Evolutionary conservation across 176 grass and related monocot species (phyloP).

Genomic region (Oryza punctata): DNA sequence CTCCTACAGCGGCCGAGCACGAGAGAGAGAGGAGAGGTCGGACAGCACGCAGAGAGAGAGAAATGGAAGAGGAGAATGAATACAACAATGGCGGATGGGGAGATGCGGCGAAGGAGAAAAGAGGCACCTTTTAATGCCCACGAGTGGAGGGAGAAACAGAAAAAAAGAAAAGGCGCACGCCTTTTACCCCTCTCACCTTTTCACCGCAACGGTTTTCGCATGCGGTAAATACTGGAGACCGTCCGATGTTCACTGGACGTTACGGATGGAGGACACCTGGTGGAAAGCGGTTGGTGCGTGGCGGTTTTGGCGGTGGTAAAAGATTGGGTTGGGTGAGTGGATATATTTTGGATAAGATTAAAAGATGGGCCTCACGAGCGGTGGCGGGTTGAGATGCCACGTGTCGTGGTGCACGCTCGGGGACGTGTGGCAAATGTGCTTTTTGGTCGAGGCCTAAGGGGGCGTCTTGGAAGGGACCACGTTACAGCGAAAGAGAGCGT

Average conservation of each 20-base stretch:
- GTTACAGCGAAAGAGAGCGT: background rate
- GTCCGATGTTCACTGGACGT: background rate
- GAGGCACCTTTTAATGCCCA: background rate
- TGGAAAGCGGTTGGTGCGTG: fast-evolving
- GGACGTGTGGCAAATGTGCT: background rate
- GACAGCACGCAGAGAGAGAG: background rate
- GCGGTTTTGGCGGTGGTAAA: conserved; percentile 6
- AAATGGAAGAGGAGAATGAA: too few species aligned
- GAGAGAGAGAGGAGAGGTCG: background rate
- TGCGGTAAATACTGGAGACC: background rate
- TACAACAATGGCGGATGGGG: background rate
- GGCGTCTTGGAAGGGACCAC: background rate
- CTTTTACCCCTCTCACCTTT: background rate
- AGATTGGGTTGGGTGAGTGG: background rate
- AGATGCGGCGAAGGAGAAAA: conserved; percentile 35
- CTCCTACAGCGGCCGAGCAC: background rate
- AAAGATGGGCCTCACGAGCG: conserved; percentile 16
- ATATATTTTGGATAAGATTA: conserved; percentile 53
- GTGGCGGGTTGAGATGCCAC: conserved; percentile 23
- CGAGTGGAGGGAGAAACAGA: background rate
- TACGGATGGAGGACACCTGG: background rate
- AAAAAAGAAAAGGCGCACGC: background rate
- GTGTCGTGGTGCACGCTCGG: background rate
- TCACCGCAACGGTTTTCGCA: conserved; percentile 4
- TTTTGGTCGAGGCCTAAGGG: background rate